phyloP scores from a whole-genome alignment of 306 rosid species.

The Medicago ruthenica region DNA sequence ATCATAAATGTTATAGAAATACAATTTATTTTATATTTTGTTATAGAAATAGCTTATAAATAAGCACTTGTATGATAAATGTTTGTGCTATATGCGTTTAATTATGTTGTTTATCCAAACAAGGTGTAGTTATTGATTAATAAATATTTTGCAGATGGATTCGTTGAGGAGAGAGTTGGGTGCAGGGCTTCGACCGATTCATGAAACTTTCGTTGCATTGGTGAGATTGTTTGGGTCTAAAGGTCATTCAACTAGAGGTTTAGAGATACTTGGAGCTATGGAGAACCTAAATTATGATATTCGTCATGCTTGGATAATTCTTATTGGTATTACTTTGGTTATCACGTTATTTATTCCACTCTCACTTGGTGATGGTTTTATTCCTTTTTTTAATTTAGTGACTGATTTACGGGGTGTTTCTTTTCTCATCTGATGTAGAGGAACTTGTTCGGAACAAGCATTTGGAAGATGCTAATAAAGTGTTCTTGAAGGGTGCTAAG shows the following conservation, averaged over 20 bases:
- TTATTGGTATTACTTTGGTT: conserved; percentile 57
- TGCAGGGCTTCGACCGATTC: conserved; percentile 91
- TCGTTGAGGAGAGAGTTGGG: conserved; percentile 80
- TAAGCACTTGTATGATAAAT: neutral
- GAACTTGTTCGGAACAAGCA: conserved; percentile 71
- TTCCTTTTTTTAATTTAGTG: conserved; percentile 4
- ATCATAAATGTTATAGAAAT: too few relatives aligned
- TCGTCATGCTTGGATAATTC: conserved; percentile 87
- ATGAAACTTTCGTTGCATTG: conserved; percentile 81
- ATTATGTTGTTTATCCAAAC: neutral
- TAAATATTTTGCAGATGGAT: conserved; percentile 59
- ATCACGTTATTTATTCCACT: neutral
- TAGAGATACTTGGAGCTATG: conserved; percentile 89
- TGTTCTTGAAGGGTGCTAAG: conserved; percentile 84
- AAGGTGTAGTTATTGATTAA: neutral
- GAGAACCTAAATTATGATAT: conserved; percentile 78
- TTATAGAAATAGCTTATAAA: neutral
- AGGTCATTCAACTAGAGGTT: conserved; percentile 68
- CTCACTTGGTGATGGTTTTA: conserved; percentile 6
- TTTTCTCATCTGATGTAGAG: conserved; percentile 51
- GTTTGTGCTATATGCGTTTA: neutral
- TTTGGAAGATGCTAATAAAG: conserved; percentile 84
- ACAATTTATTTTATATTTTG: neutral
- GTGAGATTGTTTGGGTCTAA: conserved; percentile 76
- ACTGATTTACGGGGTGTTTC: neutral